phyloP scores from a whole-genome alignment of 768 basidiomycete genomes.

The Lactarius sp. region DNA sequence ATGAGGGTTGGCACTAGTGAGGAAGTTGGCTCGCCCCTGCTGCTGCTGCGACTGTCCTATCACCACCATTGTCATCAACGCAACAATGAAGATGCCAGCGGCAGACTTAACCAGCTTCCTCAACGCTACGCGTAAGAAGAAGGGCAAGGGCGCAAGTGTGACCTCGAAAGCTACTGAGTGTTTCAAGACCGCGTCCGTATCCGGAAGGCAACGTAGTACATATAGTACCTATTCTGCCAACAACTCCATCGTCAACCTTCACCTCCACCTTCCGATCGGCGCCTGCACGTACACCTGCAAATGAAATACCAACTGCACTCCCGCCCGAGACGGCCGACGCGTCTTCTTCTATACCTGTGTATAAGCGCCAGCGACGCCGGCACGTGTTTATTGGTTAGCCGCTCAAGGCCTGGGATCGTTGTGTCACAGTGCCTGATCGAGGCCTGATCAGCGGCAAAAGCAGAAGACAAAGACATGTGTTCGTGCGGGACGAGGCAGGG shows the following conservation, averaged over 20 bases:
- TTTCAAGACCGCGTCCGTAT: neutral
- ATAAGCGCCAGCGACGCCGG: neutral
- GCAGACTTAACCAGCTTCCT: neutral
- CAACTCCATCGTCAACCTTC: neutral
- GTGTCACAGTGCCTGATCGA: constrained; percentile 5
- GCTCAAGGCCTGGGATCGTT: constrained; percentile 8
- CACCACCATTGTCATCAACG: neutral
- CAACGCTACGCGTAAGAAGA: neutral
- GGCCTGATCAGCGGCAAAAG: neutral
- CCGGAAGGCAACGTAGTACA: neutral
- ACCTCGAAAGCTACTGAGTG: neutral
- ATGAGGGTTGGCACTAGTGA: constrained; percentile 24
- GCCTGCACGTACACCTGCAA: neutral
- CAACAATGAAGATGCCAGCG: neutral
- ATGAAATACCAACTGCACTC: neutral
- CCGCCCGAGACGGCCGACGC: neutral
- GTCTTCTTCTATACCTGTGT: neutral
- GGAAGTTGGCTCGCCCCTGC: neutral
- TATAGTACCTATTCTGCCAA: neutral
- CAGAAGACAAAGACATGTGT: neutral
- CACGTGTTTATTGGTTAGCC: constrained; percentile 6
- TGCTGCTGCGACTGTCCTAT: neutral
- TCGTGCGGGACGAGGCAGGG: neutral
- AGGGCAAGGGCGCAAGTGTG: too few species aligned
- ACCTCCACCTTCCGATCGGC: neutral